These are phyloP conservation scores for Phytophthora quininea DNA, from an alignment of 352 stramenopile genomes.

Conservation along the genomic window DNA sequence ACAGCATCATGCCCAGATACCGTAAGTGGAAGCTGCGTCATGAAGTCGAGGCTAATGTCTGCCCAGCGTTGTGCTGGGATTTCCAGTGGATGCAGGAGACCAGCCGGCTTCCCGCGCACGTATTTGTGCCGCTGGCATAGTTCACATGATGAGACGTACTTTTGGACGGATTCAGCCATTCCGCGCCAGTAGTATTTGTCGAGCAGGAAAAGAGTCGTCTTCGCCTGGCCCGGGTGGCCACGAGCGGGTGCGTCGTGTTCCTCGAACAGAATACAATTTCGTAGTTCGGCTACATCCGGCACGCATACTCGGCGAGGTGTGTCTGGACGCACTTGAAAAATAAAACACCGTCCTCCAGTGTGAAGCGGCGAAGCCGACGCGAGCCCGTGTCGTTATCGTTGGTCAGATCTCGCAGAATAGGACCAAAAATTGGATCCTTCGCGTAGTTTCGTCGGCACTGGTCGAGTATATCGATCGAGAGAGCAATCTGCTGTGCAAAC, in stretches of 20 bases:
- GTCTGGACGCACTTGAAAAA: background rate
- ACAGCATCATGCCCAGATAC: conserved; percentile 4
- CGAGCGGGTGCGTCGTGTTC: conserved; percentile 9
- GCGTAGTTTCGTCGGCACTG: background rate
- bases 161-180: conserved; percentile 2
- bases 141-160: conserved; percentile 11
- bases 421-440: background rate
- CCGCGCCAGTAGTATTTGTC: conserved; percentile 16
- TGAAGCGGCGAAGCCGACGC: background rate
- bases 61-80: conserved; percentile 8
- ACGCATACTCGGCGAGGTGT: background rate
- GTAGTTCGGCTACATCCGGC: background rate
- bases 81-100: conserved; percentile 13
- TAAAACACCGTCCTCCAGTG: background rate
- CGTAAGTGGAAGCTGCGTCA: background rate
- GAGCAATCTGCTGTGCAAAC: background rate
- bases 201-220: conserved; percentile 6
- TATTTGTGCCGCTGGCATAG: conserved; percentile 16
- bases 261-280: conserved; percentile 8
- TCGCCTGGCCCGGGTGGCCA: conserved; percentile 6
- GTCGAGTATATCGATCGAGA: background rate
- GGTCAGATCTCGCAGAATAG: background rate
- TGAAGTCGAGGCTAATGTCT: conserved; percentile 21
- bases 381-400: background rate
- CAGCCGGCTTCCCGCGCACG: background rate